phyloP scores from a whole-genome alignment of 495 filamentous ascomycete species.

The Penicillium lagena region DNA sequence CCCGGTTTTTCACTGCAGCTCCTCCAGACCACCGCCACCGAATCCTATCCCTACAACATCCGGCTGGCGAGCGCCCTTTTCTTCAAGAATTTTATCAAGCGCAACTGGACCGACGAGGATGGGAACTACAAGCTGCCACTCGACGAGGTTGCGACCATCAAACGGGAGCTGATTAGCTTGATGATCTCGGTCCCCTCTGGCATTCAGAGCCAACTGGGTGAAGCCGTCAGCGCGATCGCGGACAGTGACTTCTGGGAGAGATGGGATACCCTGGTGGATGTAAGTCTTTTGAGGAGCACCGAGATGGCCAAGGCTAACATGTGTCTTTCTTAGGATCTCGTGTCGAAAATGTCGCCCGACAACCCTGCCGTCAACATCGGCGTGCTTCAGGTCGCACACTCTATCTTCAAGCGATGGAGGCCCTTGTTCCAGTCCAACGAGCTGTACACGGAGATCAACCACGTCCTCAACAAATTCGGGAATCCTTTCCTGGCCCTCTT shows the following conservation, averaged over 20 bases:
- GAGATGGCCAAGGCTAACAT: too few relatives aligned
- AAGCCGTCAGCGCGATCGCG: slow-evolving; percentile 93
- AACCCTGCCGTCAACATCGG: slow-evolving; percentile 82
- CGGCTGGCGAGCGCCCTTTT: slow-evolving; percentile 86
- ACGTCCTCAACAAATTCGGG: slow-evolving; percentile 80
- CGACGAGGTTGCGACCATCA: slow-evolving; percentile 81
- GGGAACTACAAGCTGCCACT: slow-evolving; percentile 78
- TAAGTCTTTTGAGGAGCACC: slow-evolving; percentile 19
- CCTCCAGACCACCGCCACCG: slow-evolving; percentile 78
- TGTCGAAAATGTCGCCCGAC: slow-evolving; percentile 71
- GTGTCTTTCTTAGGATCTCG: slow-evolving; percentile 59
- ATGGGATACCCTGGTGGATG: slow-evolving; percentile 89
- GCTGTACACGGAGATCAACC: slow-evolving; percentile 88
- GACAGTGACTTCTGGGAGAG: slow-evolving; percentile 95
- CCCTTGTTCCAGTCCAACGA: slow-evolving; percentile 87
- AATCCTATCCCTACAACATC: slow-evolving; percentile 60
- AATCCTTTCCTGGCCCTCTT: slow-evolving; percentile 74
- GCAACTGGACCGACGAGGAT: slow-evolving; percentile 90
- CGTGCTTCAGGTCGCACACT: slow-evolving; percentile 93
- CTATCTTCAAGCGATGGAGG: slow-evolving; percentile 94
- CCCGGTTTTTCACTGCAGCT: slow-evolving; percentile 82
- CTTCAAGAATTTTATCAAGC: slow-evolving; percentile 97
- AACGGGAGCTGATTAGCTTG: slow-evolving; percentile 85
- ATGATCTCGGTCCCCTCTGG: slow-evolving; percentile 87
- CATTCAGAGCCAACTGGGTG: slow-evolving; percentile 90